Conservation (phyloP, 129 eudicot species). For the Tagetes erecta region DNA sequence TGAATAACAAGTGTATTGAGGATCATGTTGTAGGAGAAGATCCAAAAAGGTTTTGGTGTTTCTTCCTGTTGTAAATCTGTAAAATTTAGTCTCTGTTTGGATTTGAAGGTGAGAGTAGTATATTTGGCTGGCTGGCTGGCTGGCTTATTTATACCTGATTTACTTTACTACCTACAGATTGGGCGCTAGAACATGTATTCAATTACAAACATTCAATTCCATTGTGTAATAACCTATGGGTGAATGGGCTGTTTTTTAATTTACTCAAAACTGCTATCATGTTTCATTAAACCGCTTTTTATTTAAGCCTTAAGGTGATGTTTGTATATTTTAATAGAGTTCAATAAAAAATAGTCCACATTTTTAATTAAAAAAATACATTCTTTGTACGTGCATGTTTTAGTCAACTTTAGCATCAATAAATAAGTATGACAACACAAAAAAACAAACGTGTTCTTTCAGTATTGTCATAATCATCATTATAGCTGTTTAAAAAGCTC, state of each 20-base stretch:
- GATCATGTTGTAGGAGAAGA: constrained; percentile 23
- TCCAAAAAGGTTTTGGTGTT: constrained; percentile 16
- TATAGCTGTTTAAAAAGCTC: no score
- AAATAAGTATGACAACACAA: no score
- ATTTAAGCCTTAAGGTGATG: no score
- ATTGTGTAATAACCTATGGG: neutral
- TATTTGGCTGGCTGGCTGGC: neutral
- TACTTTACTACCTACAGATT: constrained; percentile 32
- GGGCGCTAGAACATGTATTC: constrained; percentile 19
- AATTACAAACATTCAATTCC: constrained; percentile 21
- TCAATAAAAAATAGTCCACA: no score
- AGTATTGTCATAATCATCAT: no score
- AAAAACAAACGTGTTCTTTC: no score
- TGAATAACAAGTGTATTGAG: constrained; percentile 1
- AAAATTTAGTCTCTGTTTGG: constrained; percentile 34
- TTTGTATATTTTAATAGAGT: no score
- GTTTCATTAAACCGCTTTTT: no score
- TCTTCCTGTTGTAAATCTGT: constrained; percentile 34
- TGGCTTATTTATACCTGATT: constrained; percentile 20
- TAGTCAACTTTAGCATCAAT: no score
- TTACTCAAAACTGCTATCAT: no score
- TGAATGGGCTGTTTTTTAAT: neutral
- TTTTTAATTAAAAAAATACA: no score
- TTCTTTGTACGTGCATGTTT: no score
- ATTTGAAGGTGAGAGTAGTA: constrained; percentile 48